Percentiles rank a stretch among this genome's conserved stretches.
Evolutionary conservation across 306 rosid genomes (phyloP).

Genomic region (Rosa chinensis): DNA sequence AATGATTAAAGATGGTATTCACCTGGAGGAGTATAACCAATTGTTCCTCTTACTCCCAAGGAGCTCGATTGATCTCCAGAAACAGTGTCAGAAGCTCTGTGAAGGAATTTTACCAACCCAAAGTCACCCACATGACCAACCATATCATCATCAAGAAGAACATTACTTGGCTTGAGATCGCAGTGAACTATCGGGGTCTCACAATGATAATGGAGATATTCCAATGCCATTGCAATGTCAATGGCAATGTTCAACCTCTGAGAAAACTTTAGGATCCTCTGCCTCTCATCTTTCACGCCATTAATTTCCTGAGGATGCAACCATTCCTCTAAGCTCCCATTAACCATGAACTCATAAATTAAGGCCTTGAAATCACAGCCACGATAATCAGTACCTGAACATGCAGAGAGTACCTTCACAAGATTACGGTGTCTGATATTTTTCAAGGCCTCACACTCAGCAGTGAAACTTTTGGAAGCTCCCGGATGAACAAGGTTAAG

Average conservation of each 20-base stretch:
- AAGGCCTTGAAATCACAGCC: constrained; percentile 41
- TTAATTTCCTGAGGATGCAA: constrained; percentile 15
- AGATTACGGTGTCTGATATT: constrained; percentile 41
- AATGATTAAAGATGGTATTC: too few species aligned
- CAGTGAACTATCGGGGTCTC: constrained; percentile 29
- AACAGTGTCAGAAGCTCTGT: background rate
- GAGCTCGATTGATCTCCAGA: constrained; percentile 13
- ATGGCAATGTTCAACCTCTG: constrained; percentile 27
- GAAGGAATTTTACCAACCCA: constrained; percentile 27
- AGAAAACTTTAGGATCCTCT: constrained; percentile 19
- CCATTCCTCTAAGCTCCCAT: constrained; percentile 39
- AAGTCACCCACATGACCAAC: constrained; percentile 41
- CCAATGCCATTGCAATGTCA: constrained; percentile 39
- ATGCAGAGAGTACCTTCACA: constrained; percentile 35
- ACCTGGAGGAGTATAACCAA: constrained; percentile 42
- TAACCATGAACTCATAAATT: constrained; percentile 40
- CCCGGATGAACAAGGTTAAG: constrained; percentile 37
- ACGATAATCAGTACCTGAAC: constrained; percentile 17
- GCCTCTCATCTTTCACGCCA: background rate
- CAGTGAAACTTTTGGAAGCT: constrained; percentile 42
- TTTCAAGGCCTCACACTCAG: constrained; percentile 37
- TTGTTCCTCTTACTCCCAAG: constrained; percentile 19
- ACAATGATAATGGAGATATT: constrained; percentile 37
- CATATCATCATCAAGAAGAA: constrained; percentile 21
- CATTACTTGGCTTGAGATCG: constrained; percentile 24